Conservation (phyloP, 2,329 filamentous ascomycete species). For the Colletotrichum sp. region DNA sequence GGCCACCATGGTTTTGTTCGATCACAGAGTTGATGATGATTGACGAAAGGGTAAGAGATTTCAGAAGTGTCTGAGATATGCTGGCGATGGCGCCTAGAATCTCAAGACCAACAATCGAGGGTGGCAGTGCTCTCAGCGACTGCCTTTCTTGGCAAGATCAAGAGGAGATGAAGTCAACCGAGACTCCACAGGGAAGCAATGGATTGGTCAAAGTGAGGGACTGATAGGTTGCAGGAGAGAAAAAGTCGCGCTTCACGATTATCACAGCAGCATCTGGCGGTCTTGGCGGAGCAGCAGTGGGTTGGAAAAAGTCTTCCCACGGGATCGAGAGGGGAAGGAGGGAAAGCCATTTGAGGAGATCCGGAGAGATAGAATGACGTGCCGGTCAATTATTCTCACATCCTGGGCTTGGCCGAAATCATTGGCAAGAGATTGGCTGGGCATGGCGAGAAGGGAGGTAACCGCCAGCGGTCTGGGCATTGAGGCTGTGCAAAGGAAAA, state of each 20-base stretch:
- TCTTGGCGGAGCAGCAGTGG: slow-evolving; percentile 10
- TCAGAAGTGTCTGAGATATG: background rate
- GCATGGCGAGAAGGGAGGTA: slow-evolving; percentile 9
- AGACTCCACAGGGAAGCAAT: background rate
- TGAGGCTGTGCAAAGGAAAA: slow-evolving; percentile 21
- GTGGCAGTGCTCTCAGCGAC: slow-evolving; percentile 22
- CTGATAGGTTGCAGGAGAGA: background rate
- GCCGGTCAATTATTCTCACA: background rate
- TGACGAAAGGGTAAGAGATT: background rate
- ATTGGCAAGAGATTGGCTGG: slow-evolving; percentile 16
- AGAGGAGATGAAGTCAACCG: slow-evolving; percentile 14
- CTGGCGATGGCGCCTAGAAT: background rate
- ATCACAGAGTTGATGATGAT: background rate
- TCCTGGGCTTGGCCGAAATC: slow-evolving; percentile 5
- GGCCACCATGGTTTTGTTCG: background rate
- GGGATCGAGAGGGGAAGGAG: slow-evolving; percentile 20
- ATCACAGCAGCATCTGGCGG: slow-evolving; percentile 2
- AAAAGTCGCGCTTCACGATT: slow-evolving; percentile 14
- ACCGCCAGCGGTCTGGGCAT: slow-evolving; percentile 18
- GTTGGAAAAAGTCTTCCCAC: background rate
- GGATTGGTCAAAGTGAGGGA: background rate
- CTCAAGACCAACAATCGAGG: background rate
- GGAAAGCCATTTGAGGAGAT: background rate
- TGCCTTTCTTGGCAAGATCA: slow-evolving; percentile 20
- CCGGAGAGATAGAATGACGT: slow-evolving; percentile 4